phyloP scores from a whole-genome alignment of 1,139 yeast genomes.

The Debaryomyces sp. region DNA sequence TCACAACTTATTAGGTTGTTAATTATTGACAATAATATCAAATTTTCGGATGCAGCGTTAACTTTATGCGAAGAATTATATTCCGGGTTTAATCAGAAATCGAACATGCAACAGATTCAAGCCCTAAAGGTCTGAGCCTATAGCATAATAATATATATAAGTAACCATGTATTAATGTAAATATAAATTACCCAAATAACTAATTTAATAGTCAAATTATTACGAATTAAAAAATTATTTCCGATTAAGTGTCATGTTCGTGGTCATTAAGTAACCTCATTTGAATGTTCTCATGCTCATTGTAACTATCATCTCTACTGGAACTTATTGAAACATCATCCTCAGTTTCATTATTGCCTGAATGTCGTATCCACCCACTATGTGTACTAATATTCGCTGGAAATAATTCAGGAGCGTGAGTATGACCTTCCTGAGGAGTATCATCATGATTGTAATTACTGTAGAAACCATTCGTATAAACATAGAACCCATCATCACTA shows the following conservation, averaged over 20 bases:
- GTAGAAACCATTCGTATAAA: slow-evolving; percentile 49
- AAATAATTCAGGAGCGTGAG: background rate
- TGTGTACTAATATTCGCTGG: slow-evolving; percentile 14
- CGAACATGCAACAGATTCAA: background rate
- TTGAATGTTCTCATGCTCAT: background rate
- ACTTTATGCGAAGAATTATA: slow-evolving; percentile 3
- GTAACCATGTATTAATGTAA: background rate
- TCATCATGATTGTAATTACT: slow-evolving; percentile 22
- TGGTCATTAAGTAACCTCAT: slow-evolving; percentile 3
- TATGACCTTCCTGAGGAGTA: slow-evolving; percentile 4
- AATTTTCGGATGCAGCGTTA: slow-evolving; percentile 12
- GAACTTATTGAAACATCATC: slow-evolving; percentile 23
- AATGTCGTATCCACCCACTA: slow-evolving; percentile 26
- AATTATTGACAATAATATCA: slow-evolving; percentile 12
- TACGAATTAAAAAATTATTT: background rate
- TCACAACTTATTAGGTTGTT: slow-evolving; percentile 22
- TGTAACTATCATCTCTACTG: slow-evolving; percentile 3
- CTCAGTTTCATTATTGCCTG: slow-evolving; percentile 18
- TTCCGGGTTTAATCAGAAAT: background rate
- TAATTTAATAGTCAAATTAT: background rate
- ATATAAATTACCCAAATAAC: slow-evolving; percentile 2
- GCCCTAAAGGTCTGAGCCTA: background rate
- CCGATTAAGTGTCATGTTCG: background rate
- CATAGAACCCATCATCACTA: slow-evolving; percentile 51
- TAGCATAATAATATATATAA: background rate